These are phyloP conservation scores for Coprinellus aureogranulatus DNA, from an alignment of 768 basidiomycete species.

Conservation along the genomic window DNA sequence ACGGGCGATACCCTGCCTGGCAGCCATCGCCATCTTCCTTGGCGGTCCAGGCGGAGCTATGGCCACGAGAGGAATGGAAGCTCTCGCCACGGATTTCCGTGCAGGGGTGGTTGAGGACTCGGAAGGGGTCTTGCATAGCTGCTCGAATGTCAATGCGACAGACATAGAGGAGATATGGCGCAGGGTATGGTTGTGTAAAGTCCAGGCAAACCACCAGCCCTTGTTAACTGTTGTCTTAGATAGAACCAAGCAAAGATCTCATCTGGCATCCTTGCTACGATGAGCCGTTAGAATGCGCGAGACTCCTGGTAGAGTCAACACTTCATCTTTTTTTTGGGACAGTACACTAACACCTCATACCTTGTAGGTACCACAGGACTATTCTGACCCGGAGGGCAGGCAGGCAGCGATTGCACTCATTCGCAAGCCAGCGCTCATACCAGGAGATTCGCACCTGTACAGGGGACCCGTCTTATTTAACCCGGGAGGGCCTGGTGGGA, in stretches of 20 bases:
- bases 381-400: conserved; percentile 37
- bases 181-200: too few species aligned
- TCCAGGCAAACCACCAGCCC: too few species aligned
- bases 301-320: conserved; percentile 10
- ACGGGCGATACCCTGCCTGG: too few species aligned
- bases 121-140: too few species aligned
- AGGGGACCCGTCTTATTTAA: conserved; percentile 46
- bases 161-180: too few species aligned
- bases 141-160: too few species aligned
- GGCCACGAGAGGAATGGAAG: too few species aligned
- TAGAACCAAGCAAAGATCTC: conserved; percentile 10
- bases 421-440: conserved; percentile 35
- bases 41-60: too few species aligned
- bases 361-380: conserved; percentile 44
- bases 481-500: conserved; percentile 49
- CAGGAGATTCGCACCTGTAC: conserved; percentile 26
- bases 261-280: conserved; percentile 14
- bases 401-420: conserved; percentile 42
- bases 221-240: too few species aligned
- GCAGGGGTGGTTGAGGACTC: too few species aligned
- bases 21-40: too few species aligned
- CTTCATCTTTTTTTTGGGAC: background rate
- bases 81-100: too few species aligned
- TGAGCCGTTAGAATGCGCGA: conserved; percentile 11
- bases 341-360: background rate